Conservation (phyloP, 2,329 filamentous ascomycete species). For the Epichloe sp. region DNA sequence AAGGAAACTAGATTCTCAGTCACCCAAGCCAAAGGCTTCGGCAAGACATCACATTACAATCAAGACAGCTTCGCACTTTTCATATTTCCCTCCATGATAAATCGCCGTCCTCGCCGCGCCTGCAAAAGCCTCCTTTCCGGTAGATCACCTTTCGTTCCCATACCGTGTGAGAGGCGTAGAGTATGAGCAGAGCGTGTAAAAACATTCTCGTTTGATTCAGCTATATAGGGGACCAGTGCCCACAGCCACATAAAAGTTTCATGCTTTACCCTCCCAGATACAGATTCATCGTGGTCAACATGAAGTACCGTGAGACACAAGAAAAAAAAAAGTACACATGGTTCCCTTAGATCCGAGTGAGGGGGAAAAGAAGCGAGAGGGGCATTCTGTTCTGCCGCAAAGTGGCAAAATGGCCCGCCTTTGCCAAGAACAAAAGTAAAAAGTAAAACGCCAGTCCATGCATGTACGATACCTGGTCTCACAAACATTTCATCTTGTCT, state of each 20-base stretch:
- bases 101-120: too few relatives aligned
- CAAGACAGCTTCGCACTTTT: too few relatives aligned
- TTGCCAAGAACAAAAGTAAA: not conserved
- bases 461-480: slow-evolving; percentile 11
- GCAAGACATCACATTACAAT: too few relatives aligned
- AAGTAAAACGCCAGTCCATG: slow-evolving; percentile 17
- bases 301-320: not conserved
- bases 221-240: not conserved
- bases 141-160: slow-evolving; percentile 28
- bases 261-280: not conserved
- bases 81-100: too few relatives aligned
- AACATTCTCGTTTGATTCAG: not conserved
- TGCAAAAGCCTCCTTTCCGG: not conserved
- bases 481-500: not conserved
- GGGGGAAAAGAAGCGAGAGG: not conserved
- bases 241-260: not conserved
- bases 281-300: not conserved
- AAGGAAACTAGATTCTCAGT: too few relatives aligned
- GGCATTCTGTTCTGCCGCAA: not conserved
- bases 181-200: slow-evolving; percentile 45
- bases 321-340: not conserved
- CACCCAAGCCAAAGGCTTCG: too few relatives aligned
- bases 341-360: not conserved
- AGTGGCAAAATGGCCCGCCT: not conserved
- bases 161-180: slow-evolving; percentile 51